Percentiles rank a stretch among this genome's conserved stretches.
These are phyloP conservation scores for Phytopythium aichiense DNA, from an alignment of 352 stramenopile species.

Conservation along the genomic window DNA sequence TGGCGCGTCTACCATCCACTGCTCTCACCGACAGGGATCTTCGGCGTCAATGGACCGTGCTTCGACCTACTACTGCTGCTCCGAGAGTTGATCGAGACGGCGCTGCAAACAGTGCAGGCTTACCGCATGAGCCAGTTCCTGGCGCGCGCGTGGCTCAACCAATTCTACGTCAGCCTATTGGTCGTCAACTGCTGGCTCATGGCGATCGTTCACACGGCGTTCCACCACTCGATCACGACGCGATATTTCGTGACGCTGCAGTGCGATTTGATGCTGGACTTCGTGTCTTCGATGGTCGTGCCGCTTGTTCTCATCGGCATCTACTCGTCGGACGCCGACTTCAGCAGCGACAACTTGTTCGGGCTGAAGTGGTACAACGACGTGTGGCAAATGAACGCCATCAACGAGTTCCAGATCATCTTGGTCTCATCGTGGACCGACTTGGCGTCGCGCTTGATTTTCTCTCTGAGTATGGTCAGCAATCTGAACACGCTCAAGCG, in stretches of 20 bases:
- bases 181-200: conserved; percentile 20
- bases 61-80: conserved; percentile 15
- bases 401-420: conserved; percentile 27
- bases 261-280: conserved; percentile 16
- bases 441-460: conserved; percentile 26
- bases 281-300: conserved; percentile 22
- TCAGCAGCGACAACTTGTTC: conserved; percentile 1
- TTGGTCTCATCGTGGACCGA: conserved; percentile 34
- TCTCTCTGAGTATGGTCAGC: conserved; percentile 27
- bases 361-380: conserved; percentile 21
- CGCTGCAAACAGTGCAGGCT: conserved; percentile 22
- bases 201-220: conserved; percentile 6
- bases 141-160: conserved; percentile 19
- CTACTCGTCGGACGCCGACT: conserved; percentile 17
- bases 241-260: conserved; percentile 11
- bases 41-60: conserved; percentile 15
- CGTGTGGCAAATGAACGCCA: conserved; percentile 12
- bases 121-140: conserved; percentile 25
- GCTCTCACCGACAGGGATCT: conserved; percentile 2
- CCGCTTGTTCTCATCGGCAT: conserved; percentile 8
- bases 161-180: conserved; percentile 25
- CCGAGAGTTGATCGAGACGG: conserved; percentile 21
- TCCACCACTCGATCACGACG: neutral
- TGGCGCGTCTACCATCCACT: neutral
- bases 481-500: conserved; percentile 30